Evolutionary conservation across 768 basidiomycete genomes (phyloP).

Genomic region (Chalciporus sphaerocephalus): DNA sequence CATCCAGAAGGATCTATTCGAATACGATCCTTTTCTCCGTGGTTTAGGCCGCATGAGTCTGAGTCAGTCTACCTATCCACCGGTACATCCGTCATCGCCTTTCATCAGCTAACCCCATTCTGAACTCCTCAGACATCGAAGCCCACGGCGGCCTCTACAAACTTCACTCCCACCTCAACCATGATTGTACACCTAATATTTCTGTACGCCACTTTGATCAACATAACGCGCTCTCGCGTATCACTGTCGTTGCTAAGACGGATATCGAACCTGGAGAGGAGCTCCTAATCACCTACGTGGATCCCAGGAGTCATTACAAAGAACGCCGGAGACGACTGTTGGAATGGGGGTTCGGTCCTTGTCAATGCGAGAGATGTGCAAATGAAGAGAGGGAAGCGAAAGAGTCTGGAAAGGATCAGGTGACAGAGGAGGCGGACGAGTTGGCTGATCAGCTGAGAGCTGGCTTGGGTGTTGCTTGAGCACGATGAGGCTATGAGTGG

Average conservation of each 20-base stretch:
- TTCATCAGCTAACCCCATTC: constrained; percentile 1
- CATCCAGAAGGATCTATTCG: constrained; percentile 59
- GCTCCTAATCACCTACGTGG: constrained; percentile 72
- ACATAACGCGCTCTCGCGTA: constrained; percentile 63
- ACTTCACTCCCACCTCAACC: constrained; percentile 85
- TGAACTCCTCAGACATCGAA: constrained; percentile 58
- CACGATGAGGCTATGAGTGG: background rate
- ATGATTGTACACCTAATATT: constrained; percentile 75
- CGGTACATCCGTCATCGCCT: background rate
- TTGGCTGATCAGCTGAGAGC: constrained; percentile 61
- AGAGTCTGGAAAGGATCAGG: constrained; percentile 6
- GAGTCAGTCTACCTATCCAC: constrained; percentile 46
- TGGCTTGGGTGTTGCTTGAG: constrained; percentile 50
- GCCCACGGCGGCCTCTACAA: constrained; percentile 83
- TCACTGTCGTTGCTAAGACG: constrained; percentile 66
- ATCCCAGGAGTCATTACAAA: constrained; percentile 42
- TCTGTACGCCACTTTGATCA: constrained; percentile 75
- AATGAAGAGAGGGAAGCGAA: constrained; percentile 44
- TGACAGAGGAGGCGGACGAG: constrained; percentile 34
- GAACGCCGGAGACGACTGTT: constrained; percentile 50
- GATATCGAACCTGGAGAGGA: constrained; percentile 70
- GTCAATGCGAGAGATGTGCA: constrained; percentile 63
- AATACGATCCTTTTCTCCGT: constrained; percentile 69
- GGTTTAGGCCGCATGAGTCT: constrained; percentile 76
- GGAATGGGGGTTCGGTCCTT: constrained; percentile 74